Conservation (phyloP, 495 filamentous ascomycete genomes). For the Parachaetomium inaequale region DNA sequence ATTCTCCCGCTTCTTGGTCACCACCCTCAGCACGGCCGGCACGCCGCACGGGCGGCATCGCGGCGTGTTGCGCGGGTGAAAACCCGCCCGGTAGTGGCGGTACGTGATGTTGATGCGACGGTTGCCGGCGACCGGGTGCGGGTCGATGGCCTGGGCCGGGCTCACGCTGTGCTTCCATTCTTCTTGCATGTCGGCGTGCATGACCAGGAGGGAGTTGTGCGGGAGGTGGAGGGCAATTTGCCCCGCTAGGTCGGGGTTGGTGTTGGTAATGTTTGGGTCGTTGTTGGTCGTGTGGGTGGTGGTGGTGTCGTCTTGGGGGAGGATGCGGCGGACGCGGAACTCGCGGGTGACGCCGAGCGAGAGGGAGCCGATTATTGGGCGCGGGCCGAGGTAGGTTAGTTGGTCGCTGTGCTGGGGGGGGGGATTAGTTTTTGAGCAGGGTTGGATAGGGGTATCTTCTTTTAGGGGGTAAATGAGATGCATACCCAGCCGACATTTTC, state of each 20-base stretch:
- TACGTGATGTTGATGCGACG: slow-evolving; percentile 91
- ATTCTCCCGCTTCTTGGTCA: slow-evolving; percentile 70
- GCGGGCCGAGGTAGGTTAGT: slow-evolving; percentile 86
- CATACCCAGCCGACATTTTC: slow-evolving; percentile 74
- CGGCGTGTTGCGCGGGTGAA: slow-evolving; percentile 69
- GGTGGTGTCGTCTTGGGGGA: slow-evolving; percentile 53
- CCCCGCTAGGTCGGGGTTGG: slow-evolving; percentile 56
- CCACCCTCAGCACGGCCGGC: slow-evolving; percentile 70
- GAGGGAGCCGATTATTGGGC: slow-evolving; percentile 81
- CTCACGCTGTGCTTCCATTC: slow-evolving; percentile 77
- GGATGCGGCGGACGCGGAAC: slow-evolving; percentile 76
- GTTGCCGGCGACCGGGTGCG: slow-evolving; percentile 76
- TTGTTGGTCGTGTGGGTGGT: not conserved
- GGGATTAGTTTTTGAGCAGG: not conserved
- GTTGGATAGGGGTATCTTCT: not conserved
- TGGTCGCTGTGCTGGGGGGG: slow-evolving; percentile 68
- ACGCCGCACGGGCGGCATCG: slow-evolving; percentile 63
- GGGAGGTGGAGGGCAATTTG: slow-evolving; percentile 89
- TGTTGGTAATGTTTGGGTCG: slow-evolving; percentile 23
- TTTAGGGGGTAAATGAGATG: not conserved
- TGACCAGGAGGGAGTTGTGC: slow-evolving; percentile 87
- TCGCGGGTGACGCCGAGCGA: slow-evolving; percentile 86
- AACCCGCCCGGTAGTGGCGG: slow-evolving; percentile 70
- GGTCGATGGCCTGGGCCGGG: slow-evolving; percentile 68
- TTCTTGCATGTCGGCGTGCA: slow-evolving; percentile 91